phyloP scores from a whole-genome alignment of 495 filamentous ascomycete genomes.

The Terfezia boudieri region DNA sequence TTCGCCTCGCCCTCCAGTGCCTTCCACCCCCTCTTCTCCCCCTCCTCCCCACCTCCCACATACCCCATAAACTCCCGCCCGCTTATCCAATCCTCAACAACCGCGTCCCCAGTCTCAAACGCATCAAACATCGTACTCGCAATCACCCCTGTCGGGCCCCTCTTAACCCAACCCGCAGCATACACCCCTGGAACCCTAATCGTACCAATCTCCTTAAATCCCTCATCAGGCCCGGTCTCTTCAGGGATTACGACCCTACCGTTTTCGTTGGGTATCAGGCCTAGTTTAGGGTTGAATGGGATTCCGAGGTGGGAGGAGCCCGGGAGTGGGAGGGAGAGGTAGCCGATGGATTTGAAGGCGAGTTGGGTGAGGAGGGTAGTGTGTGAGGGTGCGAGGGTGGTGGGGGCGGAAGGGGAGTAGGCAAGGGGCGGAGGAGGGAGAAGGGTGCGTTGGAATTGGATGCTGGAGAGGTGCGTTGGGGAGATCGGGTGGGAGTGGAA shows the following conservation, averaged over 20 bases:
- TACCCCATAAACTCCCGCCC: constrained; percentile 10
- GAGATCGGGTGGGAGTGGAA: constrained; percentile 31
- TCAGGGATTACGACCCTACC: constrained; percentile 41
- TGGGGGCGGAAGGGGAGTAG: constrained; percentile 23
- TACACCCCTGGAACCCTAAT: constrained; percentile 53
- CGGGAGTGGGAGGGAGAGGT: constrained; percentile 54
- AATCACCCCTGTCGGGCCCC: constrained; percentile 87
- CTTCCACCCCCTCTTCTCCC: background rate
- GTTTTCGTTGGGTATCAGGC: constrained; percentile 69
- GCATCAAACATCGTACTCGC: constrained; percentile 92
- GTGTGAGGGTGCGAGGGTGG: constrained; percentile 6
- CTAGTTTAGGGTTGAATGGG: constrained; percentile 47
- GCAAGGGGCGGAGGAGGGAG: constrained; percentile 22
- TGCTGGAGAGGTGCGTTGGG: constrained; percentile 29
- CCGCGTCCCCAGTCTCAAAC: constrained; percentile 65
- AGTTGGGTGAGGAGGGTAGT: constrained; percentile 32
- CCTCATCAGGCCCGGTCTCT: constrained; percentile 3
- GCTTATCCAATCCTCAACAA: constrained; percentile 44
- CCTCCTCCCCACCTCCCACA: constrained; percentile 1
- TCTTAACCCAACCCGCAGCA: constrained; percentile 90
- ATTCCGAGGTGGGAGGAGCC: constrained; percentile 59
- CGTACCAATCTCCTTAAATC: background rate
- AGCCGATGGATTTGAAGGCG: constrained; percentile 82
- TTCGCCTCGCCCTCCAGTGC: constrained; percentile 28
- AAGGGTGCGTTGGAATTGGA: constrained; percentile 44